Evolutionary conservation across 345 rosid species (phyloP).

Genomic region (Murraya paniculata): DNA sequence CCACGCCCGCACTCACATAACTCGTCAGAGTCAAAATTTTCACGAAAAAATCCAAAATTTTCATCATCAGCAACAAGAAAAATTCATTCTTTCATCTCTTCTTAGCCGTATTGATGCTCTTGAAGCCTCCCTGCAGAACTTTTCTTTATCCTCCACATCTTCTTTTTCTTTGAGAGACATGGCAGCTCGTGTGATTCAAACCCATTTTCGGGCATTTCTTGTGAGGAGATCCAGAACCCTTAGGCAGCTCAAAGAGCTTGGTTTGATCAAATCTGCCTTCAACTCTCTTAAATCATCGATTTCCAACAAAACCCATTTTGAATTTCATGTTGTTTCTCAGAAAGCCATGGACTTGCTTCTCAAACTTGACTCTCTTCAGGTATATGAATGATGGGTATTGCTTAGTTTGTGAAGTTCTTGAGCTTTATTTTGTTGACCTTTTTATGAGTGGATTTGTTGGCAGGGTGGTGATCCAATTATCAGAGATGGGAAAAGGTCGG

Average conservation of each 20-base stretch:
- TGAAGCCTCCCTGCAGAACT: slow-evolving; percentile 41
- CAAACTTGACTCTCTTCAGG: slow-evolving; percentile 79
- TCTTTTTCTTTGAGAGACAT: slow-evolving; percentile 49
- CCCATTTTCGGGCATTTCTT: slow-evolving; percentile 72
- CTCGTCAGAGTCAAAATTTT: slow-evolving; percentile 14
- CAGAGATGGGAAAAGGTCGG: slow-evolving; percentile 67
- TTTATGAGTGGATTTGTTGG: slow-evolving; percentile 4
- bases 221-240: slow-evolving; percentile 78
- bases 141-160: slow-evolving; percentile 24
- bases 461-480: slow-evolving; percentile 77
- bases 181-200: slow-evolving; percentile 82
- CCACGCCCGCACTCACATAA: slow-evolving; percentile 16
- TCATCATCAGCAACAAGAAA: slow-evolving; percentile 14
- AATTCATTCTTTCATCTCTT: slow-evolving; percentile 42
- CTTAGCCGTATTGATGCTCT: slow-evolving; percentile 52
- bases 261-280: slow-evolving; percentile 60
- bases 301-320: slow-evolving; percentile 45
- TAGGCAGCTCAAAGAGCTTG: slow-evolving; percentile 76
- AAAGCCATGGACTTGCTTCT: slow-evolving; percentile 66
- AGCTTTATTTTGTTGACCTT: neutral
- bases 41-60: slow-evolving; percentile 8
- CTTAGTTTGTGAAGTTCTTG: neutral
- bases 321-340: slow-evolving; percentile 43
- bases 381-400: slow-evolving; percentile 19
- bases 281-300: slow-evolving; percentile 59